Percentiles rank a stretch among this genome's conserved stretches.
Evolutionary conservation across 495 filamentous ascomycete species (phyloP).

Genomic region (Aspergillus bridgeri): DNA sequence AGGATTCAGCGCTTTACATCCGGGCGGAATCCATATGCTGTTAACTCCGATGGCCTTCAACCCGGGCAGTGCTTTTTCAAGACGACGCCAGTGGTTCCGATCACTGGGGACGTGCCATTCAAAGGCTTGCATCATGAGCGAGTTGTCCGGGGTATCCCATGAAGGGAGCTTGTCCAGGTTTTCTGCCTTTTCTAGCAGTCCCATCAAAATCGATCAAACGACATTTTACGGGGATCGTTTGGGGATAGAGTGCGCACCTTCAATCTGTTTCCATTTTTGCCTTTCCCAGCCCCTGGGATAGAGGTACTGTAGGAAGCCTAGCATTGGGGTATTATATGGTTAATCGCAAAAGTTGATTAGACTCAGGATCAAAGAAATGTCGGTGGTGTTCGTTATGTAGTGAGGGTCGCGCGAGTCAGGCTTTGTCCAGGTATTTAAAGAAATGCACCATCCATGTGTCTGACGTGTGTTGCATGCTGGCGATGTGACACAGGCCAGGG

Average conservation of each 20-base stretch:
- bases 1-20: slow-evolving; percentile 64
- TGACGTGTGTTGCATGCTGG: not conserved
- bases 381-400: not conserved
- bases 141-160: slow-evolving; percentile 47
- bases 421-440: not conserved
- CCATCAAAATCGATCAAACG: not conserved
- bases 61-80: slow-evolving; percentile 49
- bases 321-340: not conserved
- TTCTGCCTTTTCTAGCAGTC: slow-evolving; percentile 23
- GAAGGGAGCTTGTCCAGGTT: slow-evolving; percentile 31
- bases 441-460: not conserved
- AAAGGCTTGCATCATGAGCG: slow-evolving; percentile 66
- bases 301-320: not conserved
- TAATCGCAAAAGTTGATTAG: not conserved
- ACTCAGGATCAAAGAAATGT: not conserved
- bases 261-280: slow-evolving; percentile 18
- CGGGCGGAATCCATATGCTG: slow-evolving; percentile 70
- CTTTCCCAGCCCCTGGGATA: slow-evolving; percentile 8
- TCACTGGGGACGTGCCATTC: slow-evolving; percentile 73
- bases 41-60: slow-evolving; percentile 61
- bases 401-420: not conserved
- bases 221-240: not conserved
- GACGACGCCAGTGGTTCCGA: slow-evolving; percentile 60
- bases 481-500: not conserved
- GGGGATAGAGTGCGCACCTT: slow-evolving; percentile 13